phyloP scores from a whole-genome alignment of 345 rosid species.

The Mercurialis annua region DNA sequence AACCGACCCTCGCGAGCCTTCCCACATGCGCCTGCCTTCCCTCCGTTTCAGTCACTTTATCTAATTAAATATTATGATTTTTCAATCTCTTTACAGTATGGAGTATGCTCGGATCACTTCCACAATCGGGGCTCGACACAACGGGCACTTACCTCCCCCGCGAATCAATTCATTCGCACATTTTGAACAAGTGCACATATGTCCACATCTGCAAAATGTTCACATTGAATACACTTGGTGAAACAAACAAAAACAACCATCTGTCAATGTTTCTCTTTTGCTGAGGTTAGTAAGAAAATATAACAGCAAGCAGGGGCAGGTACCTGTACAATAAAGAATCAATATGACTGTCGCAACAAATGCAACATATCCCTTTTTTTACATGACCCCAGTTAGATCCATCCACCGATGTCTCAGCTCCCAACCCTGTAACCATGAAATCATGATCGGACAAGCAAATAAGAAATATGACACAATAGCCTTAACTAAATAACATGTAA shows the following conservation, averaged over 20 bases:
- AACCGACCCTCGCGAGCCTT: slow-evolving; percentile 14
- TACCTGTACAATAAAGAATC: slow-evolving; percentile 97
- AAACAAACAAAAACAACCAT: not conserved
- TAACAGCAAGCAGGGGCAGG: not conserved
- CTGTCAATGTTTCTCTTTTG: not conserved
- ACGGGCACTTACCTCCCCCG: slow-evolving; percentile 89
- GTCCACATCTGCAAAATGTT: slow-evolving; percentile 73
- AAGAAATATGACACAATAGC: not conserved
- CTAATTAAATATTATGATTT: slow-evolving; percentile 9
- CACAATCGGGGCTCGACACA: slow-evolving; percentile 91
- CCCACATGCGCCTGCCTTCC: slow-evolving; percentile 16
- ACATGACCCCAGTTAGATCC: slow-evolving; percentile 95
- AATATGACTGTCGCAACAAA: slow-evolving; percentile 92
- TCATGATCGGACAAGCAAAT: not conserved
- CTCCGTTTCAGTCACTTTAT: slow-evolving; percentile 18
- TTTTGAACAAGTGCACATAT: slow-evolving; percentile 97
- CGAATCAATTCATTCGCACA: slow-evolving; percentile 90
- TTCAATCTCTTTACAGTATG: slow-evolving; percentile 49
- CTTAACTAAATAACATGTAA: too few species aligned
- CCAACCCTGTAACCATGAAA: slow-evolving; percentile 44
- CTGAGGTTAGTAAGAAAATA: not conserved
- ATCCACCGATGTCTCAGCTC: slow-evolving; percentile 74
- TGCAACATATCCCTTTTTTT: slow-evolving; percentile 92
- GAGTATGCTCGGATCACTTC: slow-evolving; percentile 98
- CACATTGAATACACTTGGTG: not conserved